These are phyloP conservation scores for Cordia subcordata DNA, from an alignment of 257 asterid genomes.

Conservation along the genomic window DNA sequence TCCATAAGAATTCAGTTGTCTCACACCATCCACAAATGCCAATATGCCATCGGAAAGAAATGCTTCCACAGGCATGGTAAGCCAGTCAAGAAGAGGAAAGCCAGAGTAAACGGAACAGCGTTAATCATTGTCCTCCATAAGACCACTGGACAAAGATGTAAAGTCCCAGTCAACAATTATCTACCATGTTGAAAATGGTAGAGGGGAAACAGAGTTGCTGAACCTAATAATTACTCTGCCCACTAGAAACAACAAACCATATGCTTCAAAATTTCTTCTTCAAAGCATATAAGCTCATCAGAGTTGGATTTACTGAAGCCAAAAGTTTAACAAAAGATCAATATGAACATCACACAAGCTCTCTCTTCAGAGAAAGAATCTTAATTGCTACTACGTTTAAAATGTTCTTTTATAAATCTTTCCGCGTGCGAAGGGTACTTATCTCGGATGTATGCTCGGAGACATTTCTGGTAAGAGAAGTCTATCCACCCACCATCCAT, in stretches of 20 bases:
- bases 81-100: too few species aligned
- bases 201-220: too few species aligned
- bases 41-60: too few species aligned
- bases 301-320: not conserved
- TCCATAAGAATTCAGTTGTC: too few species aligned
- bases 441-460: conserved; percentile 61
- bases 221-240: not conserved
- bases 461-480: conserved; percentile 94
- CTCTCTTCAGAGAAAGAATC: not conserved
- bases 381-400: conserved; percentile 64
- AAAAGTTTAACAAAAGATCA: conserved; percentile 4
- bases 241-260: not conserved
- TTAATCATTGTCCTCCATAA: too few species aligned
- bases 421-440: conserved; percentile 77
- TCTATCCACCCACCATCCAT: conserved; percentile 95
- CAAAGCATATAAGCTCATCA: not conserved
- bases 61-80: too few species aligned
- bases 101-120: too few species aligned
- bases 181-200: too few species aligned
- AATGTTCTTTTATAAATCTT: conserved; percentile 62
- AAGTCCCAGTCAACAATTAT: too few species aligned
- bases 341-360: conserved; percentile 4
- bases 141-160: too few species aligned
- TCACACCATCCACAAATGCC: too few species aligned
- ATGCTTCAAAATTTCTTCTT: not conserved